Percentiles rank a stretch among this genome's conserved stretches.
Conservation (phyloP, 1,284 basidiomycete species). For the Cutaneotrichosporon arboriforme region DNA sequence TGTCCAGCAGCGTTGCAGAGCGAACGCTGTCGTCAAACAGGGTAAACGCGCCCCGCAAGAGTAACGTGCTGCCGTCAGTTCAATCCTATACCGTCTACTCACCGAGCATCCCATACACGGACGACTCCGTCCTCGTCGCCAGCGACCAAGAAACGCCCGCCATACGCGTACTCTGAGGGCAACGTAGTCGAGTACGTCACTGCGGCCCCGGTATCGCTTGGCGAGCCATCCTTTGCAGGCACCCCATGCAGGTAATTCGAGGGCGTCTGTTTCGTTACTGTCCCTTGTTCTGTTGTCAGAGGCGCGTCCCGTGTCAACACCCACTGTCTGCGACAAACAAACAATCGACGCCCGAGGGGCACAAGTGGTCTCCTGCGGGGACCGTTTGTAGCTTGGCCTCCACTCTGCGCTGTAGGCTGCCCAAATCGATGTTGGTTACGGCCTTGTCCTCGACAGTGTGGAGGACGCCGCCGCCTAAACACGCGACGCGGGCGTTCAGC, state of each 20-base stretch:
- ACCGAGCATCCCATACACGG: conserved; percentile 39
- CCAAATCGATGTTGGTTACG: conserved; percentile 9
- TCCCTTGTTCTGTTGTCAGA: conserved; percentile 2
- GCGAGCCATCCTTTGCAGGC: not conserved
- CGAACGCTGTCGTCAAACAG: conserved; percentile 51
- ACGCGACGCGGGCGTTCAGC: conserved; percentile 4
- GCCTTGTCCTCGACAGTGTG: not conserved
- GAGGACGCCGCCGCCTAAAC: not conserved
- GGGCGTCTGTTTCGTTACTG: conserved; percentile 16
- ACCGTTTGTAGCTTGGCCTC: conserved; percentile 1
- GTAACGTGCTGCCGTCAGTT: conserved; percentile 20
- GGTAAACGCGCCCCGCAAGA: conserved; percentile 31
- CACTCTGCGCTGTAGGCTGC: conserved; percentile 1
- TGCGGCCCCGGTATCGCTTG: conserved; percentile 29
- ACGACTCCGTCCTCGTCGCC: conserved; percentile 45
- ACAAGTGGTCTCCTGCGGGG: conserved; percentile 4
- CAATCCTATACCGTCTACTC: not conserved
- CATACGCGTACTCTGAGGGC: not conserved
- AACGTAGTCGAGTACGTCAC: conserved; percentile 30
- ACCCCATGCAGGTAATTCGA: conserved; percentile 13
- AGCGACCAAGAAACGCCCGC: conserved; percentile 24
- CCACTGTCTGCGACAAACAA: conserved; percentile 14
- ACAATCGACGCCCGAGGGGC: conserved; percentile 10
- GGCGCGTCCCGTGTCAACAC: not conserved
- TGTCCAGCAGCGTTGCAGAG: conserved; percentile 22